Base-by-base conservation (phyloP, 2,329 filamentous ascomycete species). In the Aureobasidium sp. region DNA sequence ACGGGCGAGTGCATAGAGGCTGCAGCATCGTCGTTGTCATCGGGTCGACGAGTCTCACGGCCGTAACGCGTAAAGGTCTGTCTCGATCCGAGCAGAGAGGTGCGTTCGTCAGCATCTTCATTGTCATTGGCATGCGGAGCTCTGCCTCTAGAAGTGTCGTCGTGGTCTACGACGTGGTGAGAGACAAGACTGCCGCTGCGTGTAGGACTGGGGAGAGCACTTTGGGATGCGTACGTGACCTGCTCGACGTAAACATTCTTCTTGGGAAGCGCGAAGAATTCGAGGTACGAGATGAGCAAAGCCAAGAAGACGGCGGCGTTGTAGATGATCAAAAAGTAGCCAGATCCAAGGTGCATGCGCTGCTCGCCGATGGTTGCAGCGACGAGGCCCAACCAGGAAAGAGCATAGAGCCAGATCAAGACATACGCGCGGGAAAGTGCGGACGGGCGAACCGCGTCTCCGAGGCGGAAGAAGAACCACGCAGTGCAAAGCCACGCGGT, bases 341-440 rank as follows among this genome's bases (percentile, higher is more conserved):
- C 87, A 27, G 87, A 85, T 5, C 83, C 87, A 54, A 94, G 78
- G 17, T 87, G 81, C 66, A 85, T 81, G 21, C 89, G 84, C 69
- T 92, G 84, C 64, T 90, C 88, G n/a, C 86, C 82, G 3, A 95
- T 82, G 0, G 90, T 89, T 42, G 85, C 81, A 46, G 81, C 77
- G 15, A 95, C 83, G 60, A 96, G 80, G 42, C 89, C 67, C 2
- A 82, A 74, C 86, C 92, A 97, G 40, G 84, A 83, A 0, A 90
- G 72, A 33, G 83, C 70, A 70, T 92, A 96, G 47, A 96, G 79
- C 92, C 94, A 97, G 10, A 95, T 81, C 46, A 92, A 79, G 54
- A 84, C 81, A 71, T 94, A 96, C 5, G 86, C 82, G 21, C 93
- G 83, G 61, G 95, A 89, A 7, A 97, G 82, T 4, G 93, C 93